Evolutionary conservation across 176 grass and related monocot genomes (phyloP), one percentile per base, ranked within the genome.

Genomic region (Bothriochloa decipiens): DNA sequence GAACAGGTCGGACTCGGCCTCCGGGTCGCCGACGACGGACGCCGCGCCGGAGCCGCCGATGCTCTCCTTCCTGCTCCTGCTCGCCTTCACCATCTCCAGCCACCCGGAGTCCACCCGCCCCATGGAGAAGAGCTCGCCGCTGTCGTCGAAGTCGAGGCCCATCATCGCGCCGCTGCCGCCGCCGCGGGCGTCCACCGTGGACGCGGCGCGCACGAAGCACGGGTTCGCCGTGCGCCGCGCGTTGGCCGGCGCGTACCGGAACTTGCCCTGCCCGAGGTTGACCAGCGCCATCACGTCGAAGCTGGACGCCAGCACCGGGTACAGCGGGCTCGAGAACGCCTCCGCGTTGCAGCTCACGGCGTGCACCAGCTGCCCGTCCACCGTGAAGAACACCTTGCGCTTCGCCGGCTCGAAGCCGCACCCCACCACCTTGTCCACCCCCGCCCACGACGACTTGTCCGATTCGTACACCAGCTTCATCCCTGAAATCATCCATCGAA

Each of bases 371-470:
- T 89, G 80, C 15, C 89, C 89, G 82, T 99, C 93, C 45, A 94
- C 84, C 81, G 97, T 99, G 93, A 99, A 99, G 87, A 94, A 94
- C 22, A 99, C 93, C 89, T 91, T 96, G 71, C 94, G 89, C 84
- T 84, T 96, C 49, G 83, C 74, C 36, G 96, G 96, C 57, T 96
- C 93, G 84, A 92, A 99, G 65, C 96, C 93, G 70, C 93, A 96
- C 0, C 96, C 96, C 1, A 96, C 91, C 18, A 94, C 93, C 87
- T 79, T 94, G 93, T 96, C 86, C 41, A 85, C 91, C 9, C 87
- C 90, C 69, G 84, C 88, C 93, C 96, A 96, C 80, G 75, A 77
- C 0, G 90, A 84, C 57, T 89, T 96, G 46, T 94, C 93, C 32
- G 96, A 89, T 40, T 99, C 96, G 79, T 81, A 82, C 39, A 78